Base-by-base conservation (phyloP, 106 monocot species). In the Dioscorea zingiberensis region DNA sequence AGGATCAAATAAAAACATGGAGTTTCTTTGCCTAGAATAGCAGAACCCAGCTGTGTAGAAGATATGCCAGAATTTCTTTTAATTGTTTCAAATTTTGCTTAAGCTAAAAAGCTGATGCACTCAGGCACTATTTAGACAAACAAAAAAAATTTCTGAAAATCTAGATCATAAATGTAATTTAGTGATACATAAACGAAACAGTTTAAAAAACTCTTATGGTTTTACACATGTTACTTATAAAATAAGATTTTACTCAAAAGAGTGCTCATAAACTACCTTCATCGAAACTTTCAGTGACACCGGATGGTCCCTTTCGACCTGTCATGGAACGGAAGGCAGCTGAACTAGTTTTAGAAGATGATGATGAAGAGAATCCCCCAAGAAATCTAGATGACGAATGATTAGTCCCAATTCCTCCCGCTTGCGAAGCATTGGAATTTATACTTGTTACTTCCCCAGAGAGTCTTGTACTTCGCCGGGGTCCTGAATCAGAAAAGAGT, bases 401-500 rank as follows among this genome's bases (percentile, higher is more conserved):
- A 69, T 72, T 85, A 44, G 58, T 61, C 68, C 83, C 81, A 78
- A 81, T 93, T 63, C 85, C 85, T 70, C 88, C 93, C 17, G 62
- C 46, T 78, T 85, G 85, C 65, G 84, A 74, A 1, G 55, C 32
- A 81, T 76, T 79, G 27, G 75, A 74, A 62, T 82, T 87, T 67
- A 73, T 38, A 80, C 69, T 71, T 10, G 55, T 60, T 68, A 69
- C 57, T 51, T 94, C 94, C 62, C 70, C 80, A 69, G 94, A 87
- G 27, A 92, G 83, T 69, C 92, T 85, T 67, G 83, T 73, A 62
- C 85, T 97, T 77, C 97, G 73, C 58, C 97, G 74, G 23, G 84
- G 75, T 56, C 60, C 84, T 65, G 88, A 84, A 75, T 92, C 88
- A 48, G 83, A 66, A 69, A 97, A 97, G 21, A 97, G 72, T 64